Conservation (phyloP, 805 yeast genomes). For the Brettanomyces anomalus region DNA sequence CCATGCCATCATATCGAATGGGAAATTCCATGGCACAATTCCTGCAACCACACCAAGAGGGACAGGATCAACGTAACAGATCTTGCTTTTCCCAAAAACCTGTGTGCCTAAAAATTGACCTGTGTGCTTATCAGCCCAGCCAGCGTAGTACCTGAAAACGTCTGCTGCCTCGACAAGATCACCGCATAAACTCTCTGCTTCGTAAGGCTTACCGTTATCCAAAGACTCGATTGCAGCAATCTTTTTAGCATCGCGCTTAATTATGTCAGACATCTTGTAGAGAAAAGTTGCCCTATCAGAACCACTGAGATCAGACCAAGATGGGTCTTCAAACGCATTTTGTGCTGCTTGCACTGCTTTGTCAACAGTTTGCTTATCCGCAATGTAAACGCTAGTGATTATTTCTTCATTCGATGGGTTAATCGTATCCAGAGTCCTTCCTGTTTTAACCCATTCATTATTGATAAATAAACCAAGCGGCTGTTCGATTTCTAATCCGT, state of each 20-base stretch:
- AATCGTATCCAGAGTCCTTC: constrained; percentile 15
- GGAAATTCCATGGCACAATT: constrained; percentile 80
- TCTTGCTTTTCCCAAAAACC: constrained; percentile 31
- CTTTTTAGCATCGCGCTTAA: constrained; percentile 40
- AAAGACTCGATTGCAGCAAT: constrained; percentile 47
- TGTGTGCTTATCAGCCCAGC: constrained; percentile 67
- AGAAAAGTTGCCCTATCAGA: constrained; percentile 42
- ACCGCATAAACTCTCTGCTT: constrained; percentile 33
- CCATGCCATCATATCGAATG: constrained; percentile 71
- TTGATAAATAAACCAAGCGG: constrained; percentile 52
- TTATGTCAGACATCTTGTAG: constrained; percentile 40
- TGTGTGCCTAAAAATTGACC: constrained; percentile 46
- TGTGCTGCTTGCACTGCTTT: constrained; percentile 60
- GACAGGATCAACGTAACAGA: constrained; percentile 44
- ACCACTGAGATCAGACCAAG: constrained; percentile 43
- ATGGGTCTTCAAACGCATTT: constrained; percentile 40
- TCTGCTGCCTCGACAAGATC: constrained; percentile 23
- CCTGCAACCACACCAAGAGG: constrained; percentile 73
- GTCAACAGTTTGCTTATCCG: constrained; percentile 51
- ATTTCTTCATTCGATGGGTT: constrained; percentile 45
- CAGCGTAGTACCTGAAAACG: constrained; percentile 60
- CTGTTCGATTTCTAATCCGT: constrained; percentile 22
- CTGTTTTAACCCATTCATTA: constrained; percentile 37
- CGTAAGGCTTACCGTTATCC: constrained; percentile 51
- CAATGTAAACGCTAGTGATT: constrained; percentile 49